phyloP scores from a whole-genome alignment of 2,329 filamentous ascomycete genomes.

The Cladosporium velox region DNA sequence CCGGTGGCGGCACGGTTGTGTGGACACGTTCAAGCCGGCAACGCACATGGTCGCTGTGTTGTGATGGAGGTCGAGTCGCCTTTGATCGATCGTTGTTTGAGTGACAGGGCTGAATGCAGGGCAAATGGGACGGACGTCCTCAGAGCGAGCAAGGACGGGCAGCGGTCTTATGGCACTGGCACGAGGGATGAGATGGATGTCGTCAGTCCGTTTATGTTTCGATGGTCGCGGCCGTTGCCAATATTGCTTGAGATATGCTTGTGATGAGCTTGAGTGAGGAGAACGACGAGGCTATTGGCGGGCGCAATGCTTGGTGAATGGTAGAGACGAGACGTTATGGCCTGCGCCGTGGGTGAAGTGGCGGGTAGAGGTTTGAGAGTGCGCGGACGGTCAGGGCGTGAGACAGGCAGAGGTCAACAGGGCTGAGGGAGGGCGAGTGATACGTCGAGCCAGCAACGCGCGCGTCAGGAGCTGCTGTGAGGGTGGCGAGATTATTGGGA shows the following conservation, averaged over 20 bases:
- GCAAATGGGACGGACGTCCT: slow-evolving; percentile 2
- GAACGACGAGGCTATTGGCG: slow-evolving; percentile 10
- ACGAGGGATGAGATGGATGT: slow-evolving; percentile 2
- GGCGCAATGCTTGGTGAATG: slow-evolving; percentile 10
- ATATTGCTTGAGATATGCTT: slow-evolving; percentile 21
- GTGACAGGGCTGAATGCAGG: slow-evolving; percentile 6
- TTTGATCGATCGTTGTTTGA: background rate
- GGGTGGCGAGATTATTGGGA: background rate
- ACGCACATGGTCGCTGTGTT: slow-evolving; percentile 49
- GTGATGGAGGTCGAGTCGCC: background rate
- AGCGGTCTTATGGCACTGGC: slow-evolving; percentile 9
- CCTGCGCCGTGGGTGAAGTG: slow-evolving; percentile 2
- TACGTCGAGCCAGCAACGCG: background rate
- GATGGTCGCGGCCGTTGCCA: slow-evolving; percentile 14
- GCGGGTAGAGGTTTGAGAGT: slow-evolving; percentile 11
- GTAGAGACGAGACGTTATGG: background rate
- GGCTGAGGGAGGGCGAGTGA: background rate
- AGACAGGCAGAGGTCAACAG: slow-evolving; percentile 8
- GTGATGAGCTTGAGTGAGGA: slow-evolving; percentile 8
- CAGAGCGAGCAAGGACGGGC: slow-evolving; percentile 13
- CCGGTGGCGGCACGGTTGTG: slow-evolving; percentile 50
- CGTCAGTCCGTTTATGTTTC: slow-evolving; percentile 6
- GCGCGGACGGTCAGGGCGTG: slow-evolving; percentile 9
- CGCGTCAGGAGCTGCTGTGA: background rate
- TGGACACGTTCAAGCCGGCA: slow-evolving; percentile 52